Percentiles rank a stretch among this genome's conserved stretches.
phyloP scores from a whole-genome alignment of 164 flowering plant genomes.

The grape (Vitis vinifera) region ASM3070453v1 NC_081816.1:24195501-24196000 shows the following conservation, averaged over 20 bases:
- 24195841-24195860: conserved; percentile 57
- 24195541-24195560: too few relatives aligned
- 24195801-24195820: neutral
- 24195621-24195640: too few relatives aligned
- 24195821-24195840: neutral
- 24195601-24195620: too few relatives aligned
- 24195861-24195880: conserved; percentile 75
- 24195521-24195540: too few relatives aligned
- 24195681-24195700: too few relatives aligned
- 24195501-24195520: too few relatives aligned
- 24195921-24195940: conserved; percentile 90
- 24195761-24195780: neutral
- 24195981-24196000: conserved; percentile 14
- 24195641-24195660: too few relatives aligned
- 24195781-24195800: neutral
- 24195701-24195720: too few relatives aligned
- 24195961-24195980: conserved; percentile 48
- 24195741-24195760: neutral
- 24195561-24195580: too few relatives aligned
- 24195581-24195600: too few relatives aligned
- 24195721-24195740: neutral
- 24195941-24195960: conserved; percentile 60
- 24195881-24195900: conserved; percentile 88
- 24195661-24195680: too few relatives aligned
- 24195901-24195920: conserved; percentile 88